Conservation (phyloP, 352 stramenopile species). For the Pythium scleroteichum region DNA sequence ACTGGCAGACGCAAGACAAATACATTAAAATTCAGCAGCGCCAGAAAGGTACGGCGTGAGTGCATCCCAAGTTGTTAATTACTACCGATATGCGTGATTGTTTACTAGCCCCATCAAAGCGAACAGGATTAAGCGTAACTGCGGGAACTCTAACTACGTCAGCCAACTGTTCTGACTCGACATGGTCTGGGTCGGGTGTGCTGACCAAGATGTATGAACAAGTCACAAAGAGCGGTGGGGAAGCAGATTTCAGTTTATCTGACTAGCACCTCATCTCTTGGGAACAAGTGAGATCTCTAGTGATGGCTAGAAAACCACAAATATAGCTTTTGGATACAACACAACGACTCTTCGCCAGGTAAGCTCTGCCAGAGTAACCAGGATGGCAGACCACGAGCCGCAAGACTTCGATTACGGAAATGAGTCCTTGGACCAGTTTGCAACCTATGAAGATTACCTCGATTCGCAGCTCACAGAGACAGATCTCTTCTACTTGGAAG, state of each 20-base stretch:
- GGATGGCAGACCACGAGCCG: conserved; percentile 52
- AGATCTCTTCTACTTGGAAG: conserved; percentile 94
- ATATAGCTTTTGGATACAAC: neutral
- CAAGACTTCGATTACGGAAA: conserved; percentile 70
- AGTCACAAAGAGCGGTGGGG: neutral
- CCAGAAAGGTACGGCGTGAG: neutral
- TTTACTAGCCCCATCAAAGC: no score
- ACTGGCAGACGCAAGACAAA: no score
- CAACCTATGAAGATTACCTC: conserved; percentile 95
- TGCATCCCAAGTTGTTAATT: no score
- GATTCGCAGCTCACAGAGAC: conserved; percentile 91
- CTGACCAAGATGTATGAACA: no score
- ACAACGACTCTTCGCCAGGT: no score
- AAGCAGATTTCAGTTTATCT: conserved; percentile 27
- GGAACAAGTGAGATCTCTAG: conserved; percentile 3
- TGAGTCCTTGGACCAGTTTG: conserved; percentile 89
- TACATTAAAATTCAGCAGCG: neutral
- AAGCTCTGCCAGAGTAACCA: neutral
- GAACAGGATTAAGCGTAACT: no score
- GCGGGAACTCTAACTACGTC: neutral
- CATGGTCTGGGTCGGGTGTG: no score
- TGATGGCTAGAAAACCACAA: neutral
- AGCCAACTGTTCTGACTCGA: no score
- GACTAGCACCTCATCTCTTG: no score
- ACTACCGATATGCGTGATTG: no score